Evolutionary conservation across 1,284 basidiomycete genomes (phyloP).

Genomic region (Rhizoctonia solani): DNA sequence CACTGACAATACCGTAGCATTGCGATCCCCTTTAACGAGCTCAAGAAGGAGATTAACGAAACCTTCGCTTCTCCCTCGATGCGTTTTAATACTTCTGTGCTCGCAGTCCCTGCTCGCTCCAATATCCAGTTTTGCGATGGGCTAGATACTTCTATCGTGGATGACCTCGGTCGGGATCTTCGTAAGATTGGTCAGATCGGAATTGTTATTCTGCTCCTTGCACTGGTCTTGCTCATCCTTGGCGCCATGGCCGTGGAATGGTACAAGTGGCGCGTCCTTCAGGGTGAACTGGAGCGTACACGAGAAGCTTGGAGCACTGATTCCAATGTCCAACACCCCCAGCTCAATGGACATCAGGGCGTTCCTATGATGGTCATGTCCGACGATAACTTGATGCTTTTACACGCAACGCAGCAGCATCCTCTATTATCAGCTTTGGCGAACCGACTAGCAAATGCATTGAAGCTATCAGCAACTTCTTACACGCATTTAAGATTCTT

Average conservation of each 20-base stretch:
- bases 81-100: conserved; percentile 65
- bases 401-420: conserved; percentile 66
- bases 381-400: conserved; percentile 75
- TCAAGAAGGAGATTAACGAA: conserved; percentile 86
- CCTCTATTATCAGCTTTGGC: conserved; percentile 70
- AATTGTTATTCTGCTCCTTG: conserved; percentile 65
- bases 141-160: conserved; percentile 81
- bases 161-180: conserved; percentile 77
- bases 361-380: conserved; percentile 61
- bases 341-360: neutral
- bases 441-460: conserved; percentile 55
- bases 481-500: conserved; percentile 60
- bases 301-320: conserved; percentile 71
- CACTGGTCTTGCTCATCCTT: conserved; percentile 65
- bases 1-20: conserved; percentile 54
- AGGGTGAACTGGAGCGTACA: conserved; percentile 64
- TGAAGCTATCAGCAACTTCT: conserved; percentile 55
- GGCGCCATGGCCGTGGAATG: conserved; percentile 71
- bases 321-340: conserved; percentile 58
- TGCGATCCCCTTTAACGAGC: conserved; percentile 79
- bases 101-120: conserved; percentile 74
- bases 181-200: conserved; percentile 77
- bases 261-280: conserved; percentile 77
- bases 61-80: conserved; percentile 68
- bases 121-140: conserved; percentile 69